Evolutionary conservation across 2,329 filamentous ascomycete genomes (phyloP), one percentile per base, ranked within the genome.

Genomic region (Conoideocrella luteorostrata): DNA sequence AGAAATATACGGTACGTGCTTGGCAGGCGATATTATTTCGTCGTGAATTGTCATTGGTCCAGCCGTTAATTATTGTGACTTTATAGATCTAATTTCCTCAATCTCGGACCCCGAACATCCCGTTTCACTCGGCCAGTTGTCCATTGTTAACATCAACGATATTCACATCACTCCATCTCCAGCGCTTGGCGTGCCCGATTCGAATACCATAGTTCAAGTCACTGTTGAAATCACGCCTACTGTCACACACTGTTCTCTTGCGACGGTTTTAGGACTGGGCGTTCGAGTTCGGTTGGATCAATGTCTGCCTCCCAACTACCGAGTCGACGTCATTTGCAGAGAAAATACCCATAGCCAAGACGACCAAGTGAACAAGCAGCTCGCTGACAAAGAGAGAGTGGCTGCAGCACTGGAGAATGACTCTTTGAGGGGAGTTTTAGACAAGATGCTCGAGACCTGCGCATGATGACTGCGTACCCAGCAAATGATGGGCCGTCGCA

Each of bases 61-160:
- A n/a, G 13, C 5, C 18, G 24, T 43, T 24, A 37, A 24, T 7
- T 13, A 17, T 2, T 5, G 4, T 2, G 10, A 9, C 2, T 30
- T 24, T 50, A 52, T 51, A 93, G 91, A 98, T 69, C 77, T 98
- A 48, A 93, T 98, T 56, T 88, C 89, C 50, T 86, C 86, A 54
- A 96, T 98, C 58, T 91, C 88, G 20, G 93, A 98, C 64, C 93
- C 93, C 2, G 93, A 98, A 68, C 93, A 98, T 61, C 93, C 93
- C 29, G 80, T 96, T 42, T 95, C 91, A 3, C 78, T 98, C 39
- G 93, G 90, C 49, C 89, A 93, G 56, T 76, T 98, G 32, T 89
- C 90, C 26, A 93, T 98, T 41, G 89, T 98, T 53, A 96, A 94
- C 54, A 80, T 98, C n/a, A 83, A 86, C 24, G 93, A 98, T 65